Conservation (phyloP, 2,329 filamentous ascomycete species). For the Monosporascus sp. region DNA sequence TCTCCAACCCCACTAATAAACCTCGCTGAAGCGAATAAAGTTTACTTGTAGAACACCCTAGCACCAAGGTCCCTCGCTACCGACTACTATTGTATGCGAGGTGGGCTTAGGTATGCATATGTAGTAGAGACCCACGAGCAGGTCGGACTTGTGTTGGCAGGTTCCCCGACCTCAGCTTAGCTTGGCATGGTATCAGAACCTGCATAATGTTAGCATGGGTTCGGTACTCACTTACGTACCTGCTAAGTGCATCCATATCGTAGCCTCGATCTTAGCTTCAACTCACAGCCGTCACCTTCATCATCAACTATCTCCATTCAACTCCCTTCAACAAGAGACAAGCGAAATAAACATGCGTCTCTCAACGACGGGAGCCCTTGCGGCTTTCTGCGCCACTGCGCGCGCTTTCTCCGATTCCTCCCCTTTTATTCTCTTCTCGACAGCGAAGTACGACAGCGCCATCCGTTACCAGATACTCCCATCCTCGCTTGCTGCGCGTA, state of each 20-base stretch:
- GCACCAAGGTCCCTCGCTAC: too few species aligned
- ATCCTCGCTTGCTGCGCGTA: neutral
- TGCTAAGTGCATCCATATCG: neutral
- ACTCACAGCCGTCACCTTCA: neutral
- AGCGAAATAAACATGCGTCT: conserved; percentile 43
- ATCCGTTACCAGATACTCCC: neutral
- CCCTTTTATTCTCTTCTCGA: conserved; percentile 85
- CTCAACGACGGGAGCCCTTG: conserved; percentile 43
- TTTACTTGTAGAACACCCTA: too few species aligned
- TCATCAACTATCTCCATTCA: neutral
- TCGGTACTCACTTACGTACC: neutral
- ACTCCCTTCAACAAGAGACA: neutral
- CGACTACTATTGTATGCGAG: too few species aligned
- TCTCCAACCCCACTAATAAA: too few species aligned
- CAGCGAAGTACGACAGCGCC: conserved; percentile 59
- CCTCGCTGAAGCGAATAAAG: too few species aligned
- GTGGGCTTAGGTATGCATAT: too few species aligned
- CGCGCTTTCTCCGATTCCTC: conserved; percentile 80
- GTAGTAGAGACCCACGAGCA: too few species aligned
- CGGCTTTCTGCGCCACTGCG: conserved; percentile 52
- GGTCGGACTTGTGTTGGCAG: neutral
- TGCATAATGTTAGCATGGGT: neutral
- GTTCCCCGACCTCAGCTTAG: neutral
- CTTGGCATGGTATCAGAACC: neutral
- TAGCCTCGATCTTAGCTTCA: neutral